Conservation (phyloP, 2,329 filamentous ascomycete genomes). For the Sclerotinia spermophila region DNA sequence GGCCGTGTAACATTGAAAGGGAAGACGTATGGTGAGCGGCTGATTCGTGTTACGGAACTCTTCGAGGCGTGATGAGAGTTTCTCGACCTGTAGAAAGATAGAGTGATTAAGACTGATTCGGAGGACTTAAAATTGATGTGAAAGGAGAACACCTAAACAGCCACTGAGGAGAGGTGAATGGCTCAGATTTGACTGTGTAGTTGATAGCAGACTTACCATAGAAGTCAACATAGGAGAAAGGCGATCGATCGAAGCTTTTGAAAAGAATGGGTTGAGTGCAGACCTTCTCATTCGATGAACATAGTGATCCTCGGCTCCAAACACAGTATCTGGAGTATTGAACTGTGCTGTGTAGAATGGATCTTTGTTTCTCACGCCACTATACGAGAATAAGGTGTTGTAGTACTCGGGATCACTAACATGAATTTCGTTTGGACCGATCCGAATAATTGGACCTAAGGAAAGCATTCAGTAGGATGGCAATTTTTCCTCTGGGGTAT, state of each 20-base stretch:
- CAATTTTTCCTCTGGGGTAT: background rate
- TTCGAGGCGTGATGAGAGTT: constrained; percentile 25
- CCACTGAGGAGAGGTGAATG: background rate
- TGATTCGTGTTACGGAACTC: constrained; percentile 21
- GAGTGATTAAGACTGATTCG: background rate
- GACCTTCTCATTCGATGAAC: constrained; percentile 28
- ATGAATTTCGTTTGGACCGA: constrained; percentile 25
- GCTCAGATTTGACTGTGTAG: background rate
- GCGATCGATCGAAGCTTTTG: constrained; percentile 22
- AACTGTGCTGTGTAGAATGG: constrained; percentile 22
- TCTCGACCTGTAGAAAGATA: constrained; percentile 19
- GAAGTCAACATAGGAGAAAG: constrained; percentile 27
- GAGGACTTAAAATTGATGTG: background rate
- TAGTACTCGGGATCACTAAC: constrained; percentile 26
- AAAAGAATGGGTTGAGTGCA: constrained; percentile 31
- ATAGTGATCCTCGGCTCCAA: constrained; percentile 28
- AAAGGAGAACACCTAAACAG: background rate
- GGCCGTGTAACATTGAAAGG: constrained; percentile 26
- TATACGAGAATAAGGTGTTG: constrained; percentile 25
- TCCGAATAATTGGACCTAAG: constrained; percentile 26
- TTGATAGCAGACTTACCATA: constrained; percentile 15
- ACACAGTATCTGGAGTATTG: constrained; percentile 15
- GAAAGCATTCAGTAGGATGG: background rate
- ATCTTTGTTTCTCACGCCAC: constrained; percentile 21
- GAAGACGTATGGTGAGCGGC: constrained; percentile 23